These are phyloP conservation scores for Lecanoromycetidae sp. DNA, from an alignment of 2,329 filamentous ascomycete genomes.

Conservation along the genomic window DNA sequence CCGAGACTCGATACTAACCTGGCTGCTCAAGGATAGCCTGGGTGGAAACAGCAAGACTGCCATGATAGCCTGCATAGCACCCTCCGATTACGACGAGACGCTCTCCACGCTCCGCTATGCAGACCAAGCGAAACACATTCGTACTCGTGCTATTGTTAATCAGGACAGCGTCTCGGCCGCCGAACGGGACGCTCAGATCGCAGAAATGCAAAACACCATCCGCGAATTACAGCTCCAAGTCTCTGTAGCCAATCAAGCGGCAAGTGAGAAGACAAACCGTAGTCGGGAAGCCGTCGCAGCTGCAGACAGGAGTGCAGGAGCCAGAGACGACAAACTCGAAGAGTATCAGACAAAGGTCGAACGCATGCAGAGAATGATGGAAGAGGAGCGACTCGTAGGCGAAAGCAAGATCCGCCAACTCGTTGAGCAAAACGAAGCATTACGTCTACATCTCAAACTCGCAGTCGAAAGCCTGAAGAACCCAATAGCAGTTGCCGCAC, in stretches of 20 bases:
- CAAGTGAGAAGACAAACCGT: conserved; percentile 18
- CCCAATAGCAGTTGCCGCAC: conserved; percentile 56
- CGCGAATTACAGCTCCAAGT: conserved; percentile 67
- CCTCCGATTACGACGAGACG: conserved; percentile 93
- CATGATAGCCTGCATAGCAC: conserved; percentile 97
- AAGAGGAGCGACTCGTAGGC: conserved; percentile 77
- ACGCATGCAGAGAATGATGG: conserved; percentile 89
- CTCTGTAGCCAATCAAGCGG: conserved; percentile 34
- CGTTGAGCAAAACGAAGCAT: conserved; percentile 78
- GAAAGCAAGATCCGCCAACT: conserved; percentile 90
- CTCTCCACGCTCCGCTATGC: conserved; percentile 92
- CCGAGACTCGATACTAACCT: conserved; percentile 69
- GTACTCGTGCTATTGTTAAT: conserved; percentile 87
- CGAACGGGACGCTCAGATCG: conserved; percentile 86
- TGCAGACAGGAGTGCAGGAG: conserved; percentile 64
- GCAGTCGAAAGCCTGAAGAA: conserved; percentile 80
- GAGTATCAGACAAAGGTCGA: conserved; percentile 88
- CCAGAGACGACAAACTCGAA: conserved; percentile 73
- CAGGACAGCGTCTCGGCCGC: conserved; percentile 87
- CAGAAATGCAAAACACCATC: conserved; percentile 91
- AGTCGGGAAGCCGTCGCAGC: conserved; percentile 49
- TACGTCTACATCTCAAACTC: conserved; percentile 76
- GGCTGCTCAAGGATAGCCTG: conserved; percentile 89
- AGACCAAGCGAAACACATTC: conserved; percentile 94
- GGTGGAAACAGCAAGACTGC: conserved; percentile 97